Evolutionary conservation across 306 rosid genomes (phyloP), one percentile per base, ranked within the genome.

Genomic region (Arachis hypogaea): DNA sequence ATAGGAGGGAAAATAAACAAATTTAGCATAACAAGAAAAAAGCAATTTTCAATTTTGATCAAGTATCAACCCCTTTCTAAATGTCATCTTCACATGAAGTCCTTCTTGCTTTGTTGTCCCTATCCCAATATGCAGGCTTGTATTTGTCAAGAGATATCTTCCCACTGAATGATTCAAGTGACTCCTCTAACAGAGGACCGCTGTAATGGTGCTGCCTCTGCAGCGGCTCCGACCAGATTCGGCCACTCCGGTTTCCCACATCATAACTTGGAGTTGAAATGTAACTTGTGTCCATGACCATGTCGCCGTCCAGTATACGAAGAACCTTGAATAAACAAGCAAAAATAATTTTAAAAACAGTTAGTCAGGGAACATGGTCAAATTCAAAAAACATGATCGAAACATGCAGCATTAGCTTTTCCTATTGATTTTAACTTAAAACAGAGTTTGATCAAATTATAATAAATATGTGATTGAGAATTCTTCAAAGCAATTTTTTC

Each of bases 291-390:
- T 94, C 99, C 96, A 94, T 84, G 46, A 90, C 77, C 90, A 90
- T 85, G 85, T 94, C 99, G 0, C 99, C 97, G 69, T 94, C 99
- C n/a, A 94, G 85, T 47, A 94, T 88, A 7, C 98, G 93, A 38
- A 94, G 92, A 63, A 94, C 97, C 98, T 94, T 77, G 55, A 77
- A 78, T 67, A 51, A 30, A 18, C 68, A 73, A 66, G 59, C 79
- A 68, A 42, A 69, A 11, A 60, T 9, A 33, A 33, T 14, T 40
- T 14, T 65, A 41, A 36, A 14, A 64, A 74, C 12, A 14, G 43
- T 76, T 63, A 82, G 60, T 28, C 2, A 7, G 40, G 10, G 10
- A 40, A 66, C 43, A 7, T 72, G 50, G 28, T 49, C 57, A 43
- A 43, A 22, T 74, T 45, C 40, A 66, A 36, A 67, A 44, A 33